Evolutionary conservation across 1,139 yeast genomes (phyloP).

Genomic region (Saccharomycopsis hybrid): DNA sequence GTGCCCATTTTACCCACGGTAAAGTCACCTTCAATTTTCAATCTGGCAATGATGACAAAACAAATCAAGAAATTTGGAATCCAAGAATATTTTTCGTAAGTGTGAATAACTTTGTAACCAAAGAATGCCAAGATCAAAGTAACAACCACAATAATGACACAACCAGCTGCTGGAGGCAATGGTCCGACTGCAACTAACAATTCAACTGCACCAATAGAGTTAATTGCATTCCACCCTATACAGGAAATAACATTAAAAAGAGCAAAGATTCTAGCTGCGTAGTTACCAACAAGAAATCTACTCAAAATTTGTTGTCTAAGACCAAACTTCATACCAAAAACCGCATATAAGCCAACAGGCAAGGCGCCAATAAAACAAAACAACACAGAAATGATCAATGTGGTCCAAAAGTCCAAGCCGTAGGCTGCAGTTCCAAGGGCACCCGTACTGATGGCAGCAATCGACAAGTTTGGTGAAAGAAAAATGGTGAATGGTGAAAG

Average conservation of each 20-base stretch:
- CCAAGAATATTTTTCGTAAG: conserved; percentile 72
- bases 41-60: conserved; percentile 60
- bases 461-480: conserved; percentile 32
- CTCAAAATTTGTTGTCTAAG: conserved; percentile 33
- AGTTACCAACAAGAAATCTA: conserved; percentile 32
- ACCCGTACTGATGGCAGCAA: conserved; percentile 31
- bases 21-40: conserved; percentile 53
- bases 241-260: conserved; percentile 32
- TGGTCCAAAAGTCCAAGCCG: conserved; percentile 33
- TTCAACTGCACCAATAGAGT: conserved; percentile 33
- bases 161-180: conserved; percentile 76
- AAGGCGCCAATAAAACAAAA: conserved; percentile 30
- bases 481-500: conserved; percentile 30
- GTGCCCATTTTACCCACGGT: conserved; percentile 35
- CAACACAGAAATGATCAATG: conserved; percentile 30
- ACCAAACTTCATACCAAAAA: conserved; percentile 32
- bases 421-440: conserved; percentile 31
- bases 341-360: conserved; percentile 32
- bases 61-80: conserved; percentile 58
- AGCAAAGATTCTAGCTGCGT: conserved; percentile 32
- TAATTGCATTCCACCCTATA: conserved; percentile 36
- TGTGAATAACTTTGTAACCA: conserved; percentile 66
- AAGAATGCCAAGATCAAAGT: conserved; percentile 61
- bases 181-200: conserved; percentile 36
- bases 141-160: conserved; percentile 52